A percentile compares a stretch with the other conserved stretches of the same genome.
phyloP scores from a whole-genome alignment of 306 rosid species.

The Dryas octopetala region DNA sequence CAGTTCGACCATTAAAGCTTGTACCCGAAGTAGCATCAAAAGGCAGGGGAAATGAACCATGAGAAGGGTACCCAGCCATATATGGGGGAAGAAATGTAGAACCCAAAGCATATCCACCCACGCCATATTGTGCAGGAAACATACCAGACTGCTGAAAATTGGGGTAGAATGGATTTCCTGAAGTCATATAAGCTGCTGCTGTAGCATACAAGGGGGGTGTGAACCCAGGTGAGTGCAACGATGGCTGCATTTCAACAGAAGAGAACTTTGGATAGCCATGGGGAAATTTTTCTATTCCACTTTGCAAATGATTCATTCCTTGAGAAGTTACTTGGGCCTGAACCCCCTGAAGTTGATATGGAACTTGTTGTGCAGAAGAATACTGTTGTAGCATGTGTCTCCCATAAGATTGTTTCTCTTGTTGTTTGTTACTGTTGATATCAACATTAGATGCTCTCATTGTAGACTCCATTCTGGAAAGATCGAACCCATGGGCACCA shows the following conservation, averaged over 20 bases:
- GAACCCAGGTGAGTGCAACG: conserved; percentile 43
- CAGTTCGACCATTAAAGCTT: conserved; percentile 40
- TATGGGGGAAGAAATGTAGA: conserved; percentile 39
- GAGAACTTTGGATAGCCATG: conserved; percentile 44
- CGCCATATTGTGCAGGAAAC: conserved; percentile 40
- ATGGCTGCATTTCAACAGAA: conserved; percentile 43
- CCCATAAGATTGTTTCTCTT: conserved; percentile 29
- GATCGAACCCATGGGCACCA: conserved; percentile 26
- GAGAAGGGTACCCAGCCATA: conserved; percentile 52
- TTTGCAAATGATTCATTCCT: conserved; percentile 39
- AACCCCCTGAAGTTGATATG: conserved; percentile 39
- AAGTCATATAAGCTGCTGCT: conserved; percentile 45
- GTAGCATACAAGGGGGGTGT: conserved; percentile 52
- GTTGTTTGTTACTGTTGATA: conserved; percentile 27
- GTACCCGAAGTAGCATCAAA: conserved; percentile 42
- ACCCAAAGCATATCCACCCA: conserved; percentile 50
- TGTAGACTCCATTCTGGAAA: conserved; percentile 30
- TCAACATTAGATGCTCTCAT: conserved; percentile 27
- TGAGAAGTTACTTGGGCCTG: conserved; percentile 38
- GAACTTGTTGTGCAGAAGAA: conserved; percentile 29
- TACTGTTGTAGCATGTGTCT: conserved; percentile 31
- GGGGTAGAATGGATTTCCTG: conserved; percentile 48
- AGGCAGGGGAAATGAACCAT: conserved; percentile 44
- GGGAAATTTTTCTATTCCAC: conserved; percentile 39
- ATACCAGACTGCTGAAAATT: conserved; percentile 41